A percentile compares a stretch with the other conserved stretches of the same genome.
phyloP scores from a whole-genome alignment of 139 green algal genomes.

The Coelastrella sp. region DNA sequence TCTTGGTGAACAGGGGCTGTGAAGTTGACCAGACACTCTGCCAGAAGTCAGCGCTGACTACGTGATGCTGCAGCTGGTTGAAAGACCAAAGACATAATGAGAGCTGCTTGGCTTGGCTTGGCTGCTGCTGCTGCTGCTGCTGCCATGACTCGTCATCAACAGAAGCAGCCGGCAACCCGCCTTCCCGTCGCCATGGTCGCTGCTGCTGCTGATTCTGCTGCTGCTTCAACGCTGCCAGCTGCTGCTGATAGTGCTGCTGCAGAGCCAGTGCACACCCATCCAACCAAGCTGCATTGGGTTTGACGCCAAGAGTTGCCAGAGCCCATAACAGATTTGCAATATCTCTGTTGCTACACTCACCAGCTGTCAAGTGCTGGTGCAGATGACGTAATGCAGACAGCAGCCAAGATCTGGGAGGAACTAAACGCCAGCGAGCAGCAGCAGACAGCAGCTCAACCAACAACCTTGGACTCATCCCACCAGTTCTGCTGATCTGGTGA shows the following conservation, averaged over 20 bases:
- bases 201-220: constrained; percentile 8
- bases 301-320: constrained; percentile 2
- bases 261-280: not conserved
- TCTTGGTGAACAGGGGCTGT: not conserved
- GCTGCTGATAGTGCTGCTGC: constrained; percentile 26
- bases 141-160: no score
- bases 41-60: not conserved
- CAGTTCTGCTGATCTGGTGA: not conserved
- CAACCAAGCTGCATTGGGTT: not conserved
- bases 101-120: not conserved
- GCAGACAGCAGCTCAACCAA: constrained; percentile 20
- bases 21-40: not conserved
- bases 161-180: not conserved
- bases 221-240: constrained; percentile 2
- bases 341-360: constrained; percentile 1
- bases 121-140: constrained; percentile 9
- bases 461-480: not conserved
- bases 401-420: constrained; percentile 15
- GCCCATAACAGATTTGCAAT: not conserved
- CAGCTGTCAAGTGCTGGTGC: not conserved
- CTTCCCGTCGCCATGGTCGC: not conserved
- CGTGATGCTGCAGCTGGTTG: not conserved
- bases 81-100: not conserved
- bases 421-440: constrained; percentile 13
- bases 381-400: not conserved